phyloP scores from a whole-genome alignment of 176 grass and related monocot genomes.

The Ensete glaucum region DNA sequence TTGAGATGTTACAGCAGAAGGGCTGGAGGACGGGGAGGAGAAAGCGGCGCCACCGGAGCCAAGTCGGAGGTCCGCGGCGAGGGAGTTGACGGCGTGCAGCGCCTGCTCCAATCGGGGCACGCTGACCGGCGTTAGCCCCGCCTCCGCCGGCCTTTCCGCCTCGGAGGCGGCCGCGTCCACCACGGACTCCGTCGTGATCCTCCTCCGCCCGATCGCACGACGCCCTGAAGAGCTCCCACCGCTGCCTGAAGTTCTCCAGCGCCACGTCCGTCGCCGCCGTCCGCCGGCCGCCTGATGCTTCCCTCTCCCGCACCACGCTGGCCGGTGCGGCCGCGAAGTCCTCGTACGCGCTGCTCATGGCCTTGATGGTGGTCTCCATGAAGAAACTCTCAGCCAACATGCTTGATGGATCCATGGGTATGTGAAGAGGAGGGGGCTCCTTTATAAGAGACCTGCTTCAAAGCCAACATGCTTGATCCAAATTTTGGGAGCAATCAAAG shows the following conservation, averaged over 20 bases:
- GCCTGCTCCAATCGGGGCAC: not conserved
- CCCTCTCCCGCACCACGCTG: not conserved
- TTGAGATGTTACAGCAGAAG: not conserved
- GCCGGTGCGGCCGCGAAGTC: not conserved
- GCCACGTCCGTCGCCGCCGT: not conserved
- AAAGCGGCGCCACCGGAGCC: not conserved
- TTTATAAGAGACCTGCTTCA: no score
- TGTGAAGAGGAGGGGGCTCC: no score
- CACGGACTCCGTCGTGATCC: not conserved
- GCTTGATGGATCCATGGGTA: no score
- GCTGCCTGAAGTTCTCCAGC: not conserved
- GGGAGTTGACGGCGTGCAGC: not conserved
- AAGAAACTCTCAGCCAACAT: not conserved
- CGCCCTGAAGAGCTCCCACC: conserved; percentile 9
- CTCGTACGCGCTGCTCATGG: conserved; percentile 2
- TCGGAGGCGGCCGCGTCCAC: not conserved
- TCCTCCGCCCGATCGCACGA: conserved; percentile 8
- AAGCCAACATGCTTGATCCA: no score
- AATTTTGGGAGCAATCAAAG: no score
- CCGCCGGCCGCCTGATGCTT: not conserved
- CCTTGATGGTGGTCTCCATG: not conserved
- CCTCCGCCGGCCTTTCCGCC: not conserved
- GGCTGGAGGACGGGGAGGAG: not conserved
- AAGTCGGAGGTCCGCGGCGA: not conserved
- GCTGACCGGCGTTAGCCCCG: not conserved